Base-by-base conservation (phyloP, 495 filamentous ascomycete genomes). In the Delitschia confertaspora region DNA sequence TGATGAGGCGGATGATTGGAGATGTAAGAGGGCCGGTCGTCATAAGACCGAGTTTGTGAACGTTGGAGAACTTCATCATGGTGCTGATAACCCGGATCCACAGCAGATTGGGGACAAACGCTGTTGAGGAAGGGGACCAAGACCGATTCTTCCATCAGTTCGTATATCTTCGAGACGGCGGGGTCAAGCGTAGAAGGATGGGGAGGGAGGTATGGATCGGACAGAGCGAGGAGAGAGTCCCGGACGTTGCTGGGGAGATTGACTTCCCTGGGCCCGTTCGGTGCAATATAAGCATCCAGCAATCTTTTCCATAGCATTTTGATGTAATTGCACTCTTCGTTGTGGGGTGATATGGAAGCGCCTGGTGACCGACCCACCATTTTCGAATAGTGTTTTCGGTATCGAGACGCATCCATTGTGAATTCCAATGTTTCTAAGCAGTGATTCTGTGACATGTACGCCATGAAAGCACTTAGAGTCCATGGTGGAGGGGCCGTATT, bases 371-470 rank as follows among this genome's bases (percentile, higher is more conserved):
- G 64, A 31, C 54, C 57, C 46, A 73, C 49, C 48, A 83, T 65
- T 10, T 75, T 67, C 22, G 70, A 59, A 58, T 88, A 87, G 42
- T 82, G 78, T 41, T 85, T 75, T 34, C 75, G 72, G 64, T 99
- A 99, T n/a, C 87, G 79, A 38, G 83, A 79, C 35, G 91, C 85
- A 60, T 95, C 91, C 74, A 95, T 75, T 31, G 91, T 95, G 66
- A 99, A 99, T 58, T 99, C 93, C 33, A 99, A 66, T 5, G 86
- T 99, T 63, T 99, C 93, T 31, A 96, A 66, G 57, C 93, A 99
- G 64, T 96, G 93, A 51, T 96, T 96, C 55, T 95, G 88, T 2
- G 93, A 95, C 18, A 96, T 75, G 59, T 91, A 99, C 38, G 89
- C 91, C 75, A 85, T 96, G 65, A 99, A 96, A 17, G 93, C 91